phyloP scores from a whole-genome alignment of 1,139 yeast genomes.

The Entelexis sorbosivorans region DNA sequence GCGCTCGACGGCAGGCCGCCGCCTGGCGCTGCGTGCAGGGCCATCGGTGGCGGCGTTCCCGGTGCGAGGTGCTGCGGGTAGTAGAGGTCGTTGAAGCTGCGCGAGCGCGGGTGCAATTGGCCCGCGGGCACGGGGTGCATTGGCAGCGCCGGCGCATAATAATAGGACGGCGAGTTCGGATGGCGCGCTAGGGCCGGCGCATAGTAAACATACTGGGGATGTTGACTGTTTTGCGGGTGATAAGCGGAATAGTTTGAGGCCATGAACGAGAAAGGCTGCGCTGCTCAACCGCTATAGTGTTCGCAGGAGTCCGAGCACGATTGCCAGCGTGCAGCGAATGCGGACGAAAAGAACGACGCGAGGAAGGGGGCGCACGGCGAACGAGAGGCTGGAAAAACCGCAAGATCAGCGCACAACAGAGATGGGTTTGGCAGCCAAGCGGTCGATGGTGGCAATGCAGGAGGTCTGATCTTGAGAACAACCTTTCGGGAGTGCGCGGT shows the following conservation, averaged over 20 bases:
- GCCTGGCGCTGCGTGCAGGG: too few species aligned
- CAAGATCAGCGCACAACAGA: not conserved
- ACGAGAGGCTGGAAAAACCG: not conserved
- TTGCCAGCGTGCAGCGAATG: not conserved
- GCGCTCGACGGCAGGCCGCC: not conserved
- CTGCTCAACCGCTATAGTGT: not conserved
- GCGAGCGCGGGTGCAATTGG: slow-evolving; percentile 6
- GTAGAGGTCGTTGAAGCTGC: slow-evolving; percentile 8
- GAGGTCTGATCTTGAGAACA: not conserved
- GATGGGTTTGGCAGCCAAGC: not conserved
- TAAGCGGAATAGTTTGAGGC: slow-evolving; percentile 16
- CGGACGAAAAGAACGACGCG: not conserved
- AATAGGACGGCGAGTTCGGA: not conserved
- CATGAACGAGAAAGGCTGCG: slow-evolving; percentile 1
- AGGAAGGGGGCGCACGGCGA: not conserved
- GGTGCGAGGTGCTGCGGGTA: not conserved
- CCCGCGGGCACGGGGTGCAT: not conserved
- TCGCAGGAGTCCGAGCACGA: not conserved
- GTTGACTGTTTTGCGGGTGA: not conserved
- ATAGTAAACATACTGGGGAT: slow-evolving; percentile 4
- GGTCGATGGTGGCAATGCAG: not conserved
- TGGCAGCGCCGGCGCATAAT: not conserved
- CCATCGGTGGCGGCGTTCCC: too few species aligned
- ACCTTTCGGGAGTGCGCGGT: not conserved
- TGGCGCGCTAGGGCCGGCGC: slow-evolving; percentile 4